Evolutionary conservation across 2,329 filamentous ascomycete genomes (phyloP), one percentile per base, ranked within the genome.

Genomic region (Penicillium sp.): DNA sequence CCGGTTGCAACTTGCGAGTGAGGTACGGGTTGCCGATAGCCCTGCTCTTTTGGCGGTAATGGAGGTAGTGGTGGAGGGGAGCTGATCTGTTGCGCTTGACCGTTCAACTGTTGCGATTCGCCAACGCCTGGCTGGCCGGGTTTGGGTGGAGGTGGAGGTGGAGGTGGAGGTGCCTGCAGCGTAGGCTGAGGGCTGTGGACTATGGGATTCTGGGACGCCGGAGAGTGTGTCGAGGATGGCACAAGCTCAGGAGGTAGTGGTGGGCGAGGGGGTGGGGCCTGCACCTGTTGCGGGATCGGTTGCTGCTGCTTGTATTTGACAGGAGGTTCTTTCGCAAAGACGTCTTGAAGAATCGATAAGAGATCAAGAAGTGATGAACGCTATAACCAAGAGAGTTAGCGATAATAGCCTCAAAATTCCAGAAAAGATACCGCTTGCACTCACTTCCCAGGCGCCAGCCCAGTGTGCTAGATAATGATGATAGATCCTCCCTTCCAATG

Each of bases 241-340:
- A 82, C 79, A 62, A 90, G 80, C 69, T 90, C 88, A 29, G 87
- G 86, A 8, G 90, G 91, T 19, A 90, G 81, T 58, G 91, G 90
- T 62, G 91, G 91, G n/a, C 90, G 77, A 13, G 89, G 88, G 35
- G 90, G 90, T 53, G 88, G 87, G 61, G 82, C 79, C 30, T 73
- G 70, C n/a, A 66, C 64, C 44, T 70, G 68, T 51, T 68, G 68
- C 9, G 75, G 60, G 76, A 76, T 49, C 73, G 72, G 76, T 56
- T 69, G 69, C 61, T 71, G 73, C 66, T 88, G 88, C 68, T 88
- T 89, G 38, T 93, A 88, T 63, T 95, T 88, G 4, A 98, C 91
- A 0, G 95, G 95, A 8, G 95, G 95, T 71, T 99, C 95, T 78
- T 96, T 96, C 44, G 93, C 90, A 74, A 99, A 99, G 23, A 98